Conservation (phyloP, 2,329 filamentous ascomycete species). For the Exophiala sp. region DNA sequence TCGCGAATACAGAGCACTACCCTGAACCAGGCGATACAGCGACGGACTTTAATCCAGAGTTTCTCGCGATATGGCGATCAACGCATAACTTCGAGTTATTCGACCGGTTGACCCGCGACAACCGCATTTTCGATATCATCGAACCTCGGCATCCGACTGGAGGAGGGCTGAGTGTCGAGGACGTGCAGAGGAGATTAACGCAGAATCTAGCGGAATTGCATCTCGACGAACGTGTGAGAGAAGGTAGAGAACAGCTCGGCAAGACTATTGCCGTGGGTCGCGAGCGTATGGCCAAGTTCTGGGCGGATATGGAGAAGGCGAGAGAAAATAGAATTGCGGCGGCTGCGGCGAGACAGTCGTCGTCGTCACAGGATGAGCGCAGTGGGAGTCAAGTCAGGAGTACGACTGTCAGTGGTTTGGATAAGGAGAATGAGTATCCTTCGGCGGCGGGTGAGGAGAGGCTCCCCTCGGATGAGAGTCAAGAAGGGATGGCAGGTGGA, state of each 20-base stretch:
- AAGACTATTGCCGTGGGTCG: constrained; percentile 80
- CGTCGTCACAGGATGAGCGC: background rate
- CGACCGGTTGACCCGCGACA: constrained; percentile 66
- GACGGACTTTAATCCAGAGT: constrained; percentile 76
- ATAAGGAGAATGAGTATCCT: constrained; percentile 15
- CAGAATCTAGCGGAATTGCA: constrained; percentile 93
- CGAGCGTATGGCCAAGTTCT: constrained; percentile 55
- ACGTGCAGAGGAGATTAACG: constrained; percentile 83
- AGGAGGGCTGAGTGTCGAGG: constrained; percentile 87
- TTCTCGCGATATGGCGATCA: constrained; percentile 78
- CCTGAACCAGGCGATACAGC: constrained; percentile 65
- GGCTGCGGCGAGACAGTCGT: background rate
- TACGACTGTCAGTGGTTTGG: no score
- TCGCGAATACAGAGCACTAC: constrained; percentile 41
- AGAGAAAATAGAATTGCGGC: constrained; percentile 9
- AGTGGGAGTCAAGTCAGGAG: background rate
- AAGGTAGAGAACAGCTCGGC: constrained; percentile 79
- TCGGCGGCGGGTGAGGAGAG: background rate
- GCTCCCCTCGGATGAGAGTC: background rate
- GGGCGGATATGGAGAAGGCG: constrained; percentile 24
- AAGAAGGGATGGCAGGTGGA: background rate
- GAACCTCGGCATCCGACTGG: constrained; percentile 92
- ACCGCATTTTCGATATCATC: constrained; percentile 86
- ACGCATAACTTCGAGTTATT: constrained; percentile 94
- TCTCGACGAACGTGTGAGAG: constrained; percentile 82